Conservation (phyloP, 2,329 filamentous ascomycete species). For the Akanthomyces uredinophilus region DNA sequence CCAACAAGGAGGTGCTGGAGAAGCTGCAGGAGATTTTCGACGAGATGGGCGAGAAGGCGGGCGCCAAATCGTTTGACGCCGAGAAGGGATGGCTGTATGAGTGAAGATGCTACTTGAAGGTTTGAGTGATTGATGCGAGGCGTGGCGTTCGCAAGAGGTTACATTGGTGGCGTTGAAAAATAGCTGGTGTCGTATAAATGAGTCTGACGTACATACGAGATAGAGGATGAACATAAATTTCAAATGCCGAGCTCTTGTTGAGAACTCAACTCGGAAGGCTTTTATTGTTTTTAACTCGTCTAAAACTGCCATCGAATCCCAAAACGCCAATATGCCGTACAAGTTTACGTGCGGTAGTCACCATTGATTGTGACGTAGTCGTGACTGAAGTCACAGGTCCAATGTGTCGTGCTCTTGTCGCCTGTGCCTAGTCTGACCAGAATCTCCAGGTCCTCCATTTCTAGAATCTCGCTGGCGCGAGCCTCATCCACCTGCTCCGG, state of each 20-base stretch:
- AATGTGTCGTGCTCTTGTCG: constrained; percentile 65
- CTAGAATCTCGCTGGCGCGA: constrained; percentile 70
- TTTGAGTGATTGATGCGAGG: no score
- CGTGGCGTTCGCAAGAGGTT: neutral
- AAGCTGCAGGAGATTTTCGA: constrained; percentile 19
- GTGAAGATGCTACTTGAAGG: neutral
- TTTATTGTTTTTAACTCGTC: neutral
- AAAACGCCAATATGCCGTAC: neutral
- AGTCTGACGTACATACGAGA: neutral
- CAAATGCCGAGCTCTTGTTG: no score
- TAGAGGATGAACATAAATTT: neutral
- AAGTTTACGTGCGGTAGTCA: constrained; percentile 56
- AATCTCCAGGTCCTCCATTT: constrained; percentile 75
- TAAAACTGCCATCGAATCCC: neutral
- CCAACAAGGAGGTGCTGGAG: constrained; percentile 22
- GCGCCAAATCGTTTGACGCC: neutral
- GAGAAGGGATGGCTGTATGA: neutral
- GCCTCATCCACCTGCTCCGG: constrained; percentile 73
- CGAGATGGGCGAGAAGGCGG: neutral
- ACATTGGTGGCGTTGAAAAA: neutral
- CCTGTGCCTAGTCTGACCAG: constrained; percentile 67
- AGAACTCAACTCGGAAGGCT: neutral
- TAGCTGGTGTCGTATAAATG: no score
- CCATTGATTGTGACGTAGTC: constrained; percentile 70
- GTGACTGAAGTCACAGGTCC: constrained; percentile 84